A percentile compares a stretch with the other conserved stretches of the same genome.
Evolutionary conservation across 352 stramenopile genomes (phyloP).

Genomic region (Phytophthora citricola): DNA sequence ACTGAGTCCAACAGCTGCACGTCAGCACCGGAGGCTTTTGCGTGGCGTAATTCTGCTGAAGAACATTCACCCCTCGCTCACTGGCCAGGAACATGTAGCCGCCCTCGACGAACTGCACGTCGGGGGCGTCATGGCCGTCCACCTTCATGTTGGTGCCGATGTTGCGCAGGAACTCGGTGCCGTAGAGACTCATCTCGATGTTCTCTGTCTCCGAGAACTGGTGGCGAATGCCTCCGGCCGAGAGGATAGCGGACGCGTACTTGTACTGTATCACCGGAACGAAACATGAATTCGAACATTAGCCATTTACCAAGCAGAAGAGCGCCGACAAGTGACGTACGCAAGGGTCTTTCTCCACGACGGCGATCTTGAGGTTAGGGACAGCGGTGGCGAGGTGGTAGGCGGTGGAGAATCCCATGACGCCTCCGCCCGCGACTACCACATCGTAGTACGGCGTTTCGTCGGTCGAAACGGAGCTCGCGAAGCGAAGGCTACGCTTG

Average conservation of each 20-base stretch:
- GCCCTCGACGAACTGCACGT: conserved; percentile 82
- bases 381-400: conserved; percentile 80
- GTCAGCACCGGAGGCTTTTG: conserved; percentile 45
- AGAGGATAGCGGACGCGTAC: conserved; percentile 79
- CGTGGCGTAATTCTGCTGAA: conserved; percentile 65
- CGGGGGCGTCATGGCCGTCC: conserved; percentile 57
- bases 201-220: conserved; percentile 85
- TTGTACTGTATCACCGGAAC: conserved; percentile 68
- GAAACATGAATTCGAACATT: conserved; percentile 4
- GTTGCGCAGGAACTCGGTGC: conserved; percentile 69
- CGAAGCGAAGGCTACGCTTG: conserved; percentile 30
- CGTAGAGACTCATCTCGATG: conserved; percentile 84
- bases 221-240: conserved; percentile 78
- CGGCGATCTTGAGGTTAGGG: conserved; percentile 74
- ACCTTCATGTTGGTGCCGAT: conserved; percentile 62
- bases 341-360: conserved; percentile 74
- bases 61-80: conserved; percentile 58
- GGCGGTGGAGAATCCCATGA: conserved; percentile 89
- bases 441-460: conserved; percentile 72
- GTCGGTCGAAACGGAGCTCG: conserved; percentile 29
- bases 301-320: conserved; percentile 3
- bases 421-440: conserved; percentile 75
- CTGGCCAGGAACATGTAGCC: conserved; percentile 86
- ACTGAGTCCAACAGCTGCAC: conserved; percentile 62
- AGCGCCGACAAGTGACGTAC: conserved; percentile 37